phyloP scores from a whole-genome alignment of 1,284 basidiomycete species.

The Coniophora puteana region DNA sequence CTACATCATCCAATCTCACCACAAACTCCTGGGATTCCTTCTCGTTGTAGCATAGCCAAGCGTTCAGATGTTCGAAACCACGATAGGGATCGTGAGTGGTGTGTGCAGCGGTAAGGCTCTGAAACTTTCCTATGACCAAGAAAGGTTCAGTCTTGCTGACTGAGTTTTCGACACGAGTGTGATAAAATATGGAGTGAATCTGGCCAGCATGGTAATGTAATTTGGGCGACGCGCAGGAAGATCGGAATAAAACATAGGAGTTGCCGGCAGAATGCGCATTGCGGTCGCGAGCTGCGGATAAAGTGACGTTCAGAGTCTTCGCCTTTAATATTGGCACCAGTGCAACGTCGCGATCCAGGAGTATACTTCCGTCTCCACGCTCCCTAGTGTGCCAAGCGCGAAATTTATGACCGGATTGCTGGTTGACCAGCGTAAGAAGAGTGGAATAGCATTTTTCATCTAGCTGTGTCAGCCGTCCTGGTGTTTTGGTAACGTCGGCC shows the following conservation, averaged over 20 bases:
- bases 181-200: not conserved
- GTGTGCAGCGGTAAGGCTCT: not conserved
- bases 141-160: not conserved
- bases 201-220: not conserved
- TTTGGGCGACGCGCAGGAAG: not conserved
- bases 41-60: too few relatives aligned
- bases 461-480: not conserved
- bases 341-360: not conserved
- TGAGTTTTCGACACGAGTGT: not conserved
- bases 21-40: not conserved
- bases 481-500: not conserved
- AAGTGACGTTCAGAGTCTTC: not conserved
- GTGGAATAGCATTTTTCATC: too few relatives aligned
- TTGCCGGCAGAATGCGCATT: not conserved
- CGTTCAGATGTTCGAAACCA: slow-evolving; percentile 10
- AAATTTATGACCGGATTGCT: too few relatives aligned
- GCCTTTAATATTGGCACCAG: too few relatives aligned
- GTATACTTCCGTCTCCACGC: too few relatives aligned
- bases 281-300: not conserved
- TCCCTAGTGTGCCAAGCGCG: too few relatives aligned
- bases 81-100: not conserved
- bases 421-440: too few relatives aligned
- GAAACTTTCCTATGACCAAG: not conserved
- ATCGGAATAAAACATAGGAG: not conserved
- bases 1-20: not conserved